Conservation (phyloP, 1,139 yeast species). For the Candida glucosophila region DNA sequence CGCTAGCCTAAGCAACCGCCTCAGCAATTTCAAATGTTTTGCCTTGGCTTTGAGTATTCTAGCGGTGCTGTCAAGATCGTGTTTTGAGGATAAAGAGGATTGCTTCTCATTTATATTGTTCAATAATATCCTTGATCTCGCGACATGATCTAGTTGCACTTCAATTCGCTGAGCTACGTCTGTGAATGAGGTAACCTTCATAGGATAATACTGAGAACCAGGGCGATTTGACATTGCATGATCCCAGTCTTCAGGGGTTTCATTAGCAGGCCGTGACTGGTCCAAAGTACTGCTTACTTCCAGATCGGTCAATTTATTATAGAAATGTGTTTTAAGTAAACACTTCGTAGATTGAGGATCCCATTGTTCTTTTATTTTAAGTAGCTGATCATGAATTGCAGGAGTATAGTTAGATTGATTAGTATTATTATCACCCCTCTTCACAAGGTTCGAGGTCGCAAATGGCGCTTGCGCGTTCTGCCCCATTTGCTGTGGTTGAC, state of each 20-base stretch:
- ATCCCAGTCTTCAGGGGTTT: constrained; percentile 91
- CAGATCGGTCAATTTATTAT: constrained; percentile 67
- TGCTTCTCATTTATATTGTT: constrained; percentile 74
- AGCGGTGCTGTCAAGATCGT: constrained; percentile 78
- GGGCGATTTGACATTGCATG: constrained; percentile 78
- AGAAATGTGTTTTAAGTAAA: constrained; percentile 75
- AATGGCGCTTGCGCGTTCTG: background rate
- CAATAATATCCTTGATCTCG: constrained; percentile 68
- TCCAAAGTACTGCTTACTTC: constrained; percentile 54
- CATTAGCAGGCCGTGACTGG: constrained; percentile 64
- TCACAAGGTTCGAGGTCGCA: too few relatives aligned
- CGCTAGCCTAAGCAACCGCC: constrained; percentile 57
- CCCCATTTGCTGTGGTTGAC: too few relatives aligned
- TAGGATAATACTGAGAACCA: constrained; percentile 48
- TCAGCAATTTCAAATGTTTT: constrained; percentile 49
- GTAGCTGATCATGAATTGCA: constrained; percentile 73
- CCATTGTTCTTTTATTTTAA: constrained; percentile 83
- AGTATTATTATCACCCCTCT: too few relatives aligned
- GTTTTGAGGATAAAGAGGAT: constrained; percentile 67
- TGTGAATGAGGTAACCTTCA: constrained; percentile 74
- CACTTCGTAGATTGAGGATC: constrained; percentile 76
- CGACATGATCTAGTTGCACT: constrained; percentile 77
- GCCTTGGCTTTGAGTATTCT: constrained; percentile 44
- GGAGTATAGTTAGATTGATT: constrained; percentile 37
- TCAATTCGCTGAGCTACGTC: constrained; percentile 76